Percentiles rank a stretch among this genome's conserved stretches.
These are phyloP conservation scores for Astrothelium subdiscretum DNA, from an alignment of 495 filamentous ascomycete genomes.

Conservation along the genomic window DNA sequence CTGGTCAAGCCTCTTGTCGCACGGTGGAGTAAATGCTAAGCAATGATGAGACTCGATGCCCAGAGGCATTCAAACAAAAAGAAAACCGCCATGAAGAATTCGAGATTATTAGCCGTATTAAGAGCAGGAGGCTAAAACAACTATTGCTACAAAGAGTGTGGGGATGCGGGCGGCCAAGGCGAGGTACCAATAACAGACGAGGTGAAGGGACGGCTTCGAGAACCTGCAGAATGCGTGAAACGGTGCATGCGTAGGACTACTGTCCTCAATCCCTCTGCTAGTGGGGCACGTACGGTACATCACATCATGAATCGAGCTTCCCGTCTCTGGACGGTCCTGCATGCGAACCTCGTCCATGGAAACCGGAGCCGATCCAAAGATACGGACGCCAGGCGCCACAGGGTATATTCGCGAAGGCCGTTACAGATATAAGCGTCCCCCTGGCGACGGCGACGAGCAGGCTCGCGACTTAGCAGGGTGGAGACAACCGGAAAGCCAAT, in stretches of 20 bases:
- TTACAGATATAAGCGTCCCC: slow-evolving; percentile 4
- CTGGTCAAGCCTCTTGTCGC: neutral
- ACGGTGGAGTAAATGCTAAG: neutral
- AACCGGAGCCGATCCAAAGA: neutral
- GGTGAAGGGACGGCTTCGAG: neutral
- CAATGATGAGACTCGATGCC: neutral
- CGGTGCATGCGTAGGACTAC: slow-evolving; percentile 1
- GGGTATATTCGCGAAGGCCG: neutral
- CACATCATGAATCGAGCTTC: neutral
- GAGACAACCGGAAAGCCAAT: too few species aligned
- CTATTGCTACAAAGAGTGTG: neutral
- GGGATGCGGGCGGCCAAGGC: neutral
- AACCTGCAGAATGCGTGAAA: slow-evolving; percentile 3
- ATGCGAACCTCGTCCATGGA: neutral
- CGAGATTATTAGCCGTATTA: neutral
- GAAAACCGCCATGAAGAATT: neutral
- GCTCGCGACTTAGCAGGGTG: too few species aligned
- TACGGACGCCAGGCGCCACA: neutral
- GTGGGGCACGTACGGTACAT: neutral
- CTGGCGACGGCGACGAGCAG: too few species aligned
- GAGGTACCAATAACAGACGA: neutral
- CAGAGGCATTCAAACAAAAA: neutral
- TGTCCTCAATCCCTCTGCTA: neutral
- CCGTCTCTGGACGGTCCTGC: neutral
- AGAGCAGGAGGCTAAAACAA: slow-evolving; percentile 3